phyloP scores from a whole-genome alignment of 2,329 filamentous ascomycete genomes.

The Verticillium longisporum region DNA sequence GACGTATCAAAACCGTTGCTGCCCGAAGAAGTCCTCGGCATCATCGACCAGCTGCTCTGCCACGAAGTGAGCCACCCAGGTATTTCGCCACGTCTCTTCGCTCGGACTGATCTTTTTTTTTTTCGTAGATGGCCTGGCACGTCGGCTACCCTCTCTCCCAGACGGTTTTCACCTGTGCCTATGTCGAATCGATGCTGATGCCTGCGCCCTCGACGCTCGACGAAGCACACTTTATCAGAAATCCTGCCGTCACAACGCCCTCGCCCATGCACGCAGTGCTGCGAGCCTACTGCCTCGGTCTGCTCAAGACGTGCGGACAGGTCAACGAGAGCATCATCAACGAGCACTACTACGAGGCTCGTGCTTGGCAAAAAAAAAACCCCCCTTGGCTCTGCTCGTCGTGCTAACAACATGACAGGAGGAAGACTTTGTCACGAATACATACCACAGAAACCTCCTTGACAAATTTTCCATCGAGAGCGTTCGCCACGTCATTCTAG shows the following conservation, averaged over 20 bases:
- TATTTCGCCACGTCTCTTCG: too few relatives aligned
- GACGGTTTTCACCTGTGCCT: slow-evolving; percentile 86
- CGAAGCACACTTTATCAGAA: slow-evolving; percentile 55
- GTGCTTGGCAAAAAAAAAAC: slow-evolving; percentile 7
- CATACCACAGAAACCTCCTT: slow-evolving; percentile 75
- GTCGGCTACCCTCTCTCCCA: slow-evolving; percentile 93
- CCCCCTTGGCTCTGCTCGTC: not conserved
- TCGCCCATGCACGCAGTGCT: slow-evolving; percentile 56
- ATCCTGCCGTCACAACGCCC: slow-evolving; percentile 14
- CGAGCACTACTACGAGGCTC: slow-evolving; percentile 88
- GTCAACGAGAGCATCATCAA: slow-evolving; percentile 70
- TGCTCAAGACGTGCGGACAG: slow-evolving; percentile 76
- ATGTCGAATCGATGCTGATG: slow-evolving; percentile 77
- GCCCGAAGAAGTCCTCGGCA: slow-evolving; percentile 77
- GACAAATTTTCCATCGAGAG: slow-evolving; percentile 51
- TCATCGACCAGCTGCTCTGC: slow-evolving; percentile 88
- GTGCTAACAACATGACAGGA: slow-evolving; percentile 49
- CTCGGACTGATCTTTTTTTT: too few relatives aligned
- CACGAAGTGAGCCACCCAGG: slow-evolving; percentile 58
- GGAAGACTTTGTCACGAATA: slow-evolving; percentile 92
- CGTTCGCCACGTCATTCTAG: slow-evolving; percentile 47
- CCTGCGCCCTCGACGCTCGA: slow-evolving; percentile 57
- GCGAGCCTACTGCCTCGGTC: slow-evolving; percentile 75
- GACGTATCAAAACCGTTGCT: slow-evolving; percentile 62
- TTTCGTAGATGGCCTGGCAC: slow-evolving; percentile 81